Evolutionary conservation across 345 rosid species (phyloP).

Genomic region (Linum trigynum): DNA sequence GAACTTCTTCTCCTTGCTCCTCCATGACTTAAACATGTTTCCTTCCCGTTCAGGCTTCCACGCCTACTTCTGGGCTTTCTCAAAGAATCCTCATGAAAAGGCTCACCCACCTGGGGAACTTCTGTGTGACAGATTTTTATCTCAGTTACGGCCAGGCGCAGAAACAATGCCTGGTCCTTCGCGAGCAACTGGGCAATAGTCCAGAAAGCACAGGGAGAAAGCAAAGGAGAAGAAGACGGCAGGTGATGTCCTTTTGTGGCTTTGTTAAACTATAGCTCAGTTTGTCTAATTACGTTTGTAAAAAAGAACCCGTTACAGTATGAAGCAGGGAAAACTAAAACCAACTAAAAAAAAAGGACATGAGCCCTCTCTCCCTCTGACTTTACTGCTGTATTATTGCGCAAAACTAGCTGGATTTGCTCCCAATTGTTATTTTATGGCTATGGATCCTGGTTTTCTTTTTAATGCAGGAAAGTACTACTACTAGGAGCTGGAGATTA

Average conservation of each 20-base stretch:
- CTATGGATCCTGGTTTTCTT: slow-evolving; percentile 30
- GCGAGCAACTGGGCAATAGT: slow-evolving; percentile 9
- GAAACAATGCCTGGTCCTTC: slow-evolving; percentile 13
- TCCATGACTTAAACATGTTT: slow-evolving; percentile 81
- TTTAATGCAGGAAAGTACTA: slow-evolving; percentile 46
- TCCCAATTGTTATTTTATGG: slow-evolving; percentile 1
- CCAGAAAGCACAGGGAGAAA: not conserved
- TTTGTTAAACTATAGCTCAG: slow-evolving; percentile 5
- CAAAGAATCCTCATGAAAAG: slow-evolving; percentile 18
- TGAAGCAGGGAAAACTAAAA: slow-evolving; percentile 4
- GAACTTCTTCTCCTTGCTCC: slow-evolving; percentile 70
- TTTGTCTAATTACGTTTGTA: slow-evolving; percentile 3
- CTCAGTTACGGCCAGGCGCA: slow-evolving; percentile 1
- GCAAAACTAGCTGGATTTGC: not conserved
- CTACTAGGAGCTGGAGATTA: slow-evolving; percentile 14
- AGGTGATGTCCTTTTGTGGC: not conserved
- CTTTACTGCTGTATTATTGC: not conserved
- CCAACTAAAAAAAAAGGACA: not conserved
- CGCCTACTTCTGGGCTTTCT: not conserved
- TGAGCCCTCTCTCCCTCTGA: slow-evolving; percentile 11
- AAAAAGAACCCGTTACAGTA: slow-evolving; percentile 7
- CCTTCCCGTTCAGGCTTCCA: not conserved
- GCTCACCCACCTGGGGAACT: slow-evolving; percentile 13
- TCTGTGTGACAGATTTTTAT: slow-evolving; percentile 9
- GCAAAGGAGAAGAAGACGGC: slow-evolving; percentile 1